Conservation (phyloP, 163 green algal species). For the Picocystis sp. region DNA sequence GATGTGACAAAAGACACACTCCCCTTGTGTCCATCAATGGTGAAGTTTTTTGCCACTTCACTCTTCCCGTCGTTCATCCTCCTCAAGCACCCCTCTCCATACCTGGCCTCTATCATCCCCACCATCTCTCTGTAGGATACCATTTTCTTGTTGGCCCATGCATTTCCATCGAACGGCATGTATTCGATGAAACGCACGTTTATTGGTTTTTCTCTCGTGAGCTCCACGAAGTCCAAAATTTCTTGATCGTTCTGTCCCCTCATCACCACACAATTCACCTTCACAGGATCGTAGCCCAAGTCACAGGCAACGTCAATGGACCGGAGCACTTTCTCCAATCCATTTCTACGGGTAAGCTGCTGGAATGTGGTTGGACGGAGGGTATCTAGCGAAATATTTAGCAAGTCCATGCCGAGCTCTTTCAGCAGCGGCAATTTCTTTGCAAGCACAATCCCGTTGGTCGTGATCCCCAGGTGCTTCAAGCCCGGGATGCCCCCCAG, state of each 20-base stretch:
- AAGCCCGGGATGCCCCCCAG: slow-evolving; percentile 42
- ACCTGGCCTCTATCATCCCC: slow-evolving; percentile 10
- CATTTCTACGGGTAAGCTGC: slow-evolving; percentile 57
- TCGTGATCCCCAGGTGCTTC: slow-evolving; percentile 68
- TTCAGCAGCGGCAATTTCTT: slow-evolving; percentile 53
- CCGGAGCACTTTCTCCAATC: slow-evolving; percentile 57
- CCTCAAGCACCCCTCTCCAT: slow-evolving; percentile 24
- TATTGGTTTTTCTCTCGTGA: slow-evolving; percentile 59
- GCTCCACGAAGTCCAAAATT: slow-evolving; percentile 79
- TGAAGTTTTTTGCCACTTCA: slow-evolving; percentile 93
- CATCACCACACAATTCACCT: slow-evolving; percentile 97
- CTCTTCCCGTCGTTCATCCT: slow-evolving; percentile 32
- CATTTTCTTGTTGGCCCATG: slow-evolving; percentile 71
- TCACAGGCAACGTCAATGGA: slow-evolving; percentile 50
- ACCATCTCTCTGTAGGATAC: slow-evolving; percentile 59
- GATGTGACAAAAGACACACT: slow-evolving; percentile 92
- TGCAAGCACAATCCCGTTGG: slow-evolving; percentile 73
- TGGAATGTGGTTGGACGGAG: slow-evolving; percentile 70
- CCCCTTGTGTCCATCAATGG: slow-evolving; percentile 51
- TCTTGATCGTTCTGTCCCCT: slow-evolving; percentile 93
- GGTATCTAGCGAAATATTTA: slow-evolving; percentile 96
- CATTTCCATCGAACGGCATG: slow-evolving; percentile 99
- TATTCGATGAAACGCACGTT: slow-evolving; percentile 99
- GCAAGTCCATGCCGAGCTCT: slow-evolving; percentile 21
- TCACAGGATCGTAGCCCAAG: slow-evolving; percentile 54